Conservation (phyloP, 78 protist genomes). For the Isochrysis galbana region DNA sequence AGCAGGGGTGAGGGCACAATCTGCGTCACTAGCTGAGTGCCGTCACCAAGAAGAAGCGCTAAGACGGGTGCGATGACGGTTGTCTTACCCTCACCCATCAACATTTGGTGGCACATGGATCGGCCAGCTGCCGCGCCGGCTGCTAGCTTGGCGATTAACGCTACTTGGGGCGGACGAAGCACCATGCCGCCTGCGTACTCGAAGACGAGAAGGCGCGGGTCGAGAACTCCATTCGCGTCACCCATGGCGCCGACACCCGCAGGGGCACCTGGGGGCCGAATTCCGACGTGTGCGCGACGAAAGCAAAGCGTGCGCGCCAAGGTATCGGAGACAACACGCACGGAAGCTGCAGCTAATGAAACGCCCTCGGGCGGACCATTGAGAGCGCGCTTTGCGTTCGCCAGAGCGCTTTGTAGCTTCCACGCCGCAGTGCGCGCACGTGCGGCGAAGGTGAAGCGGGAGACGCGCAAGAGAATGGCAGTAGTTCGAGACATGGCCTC, state of each 20-base stretch:
- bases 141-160: background rate
- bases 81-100: constrained; percentile 86
- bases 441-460: background rate
- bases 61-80: constrained; percentile 74
- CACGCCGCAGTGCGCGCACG: background rate
- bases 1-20: constrained; percentile 19
- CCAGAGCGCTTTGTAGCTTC: background rate
- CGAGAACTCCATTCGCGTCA: background rate
- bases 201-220: constrained; percentile 36
- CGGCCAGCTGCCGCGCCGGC: background rate
- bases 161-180: constrained; percentile 28
- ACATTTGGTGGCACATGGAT: constrained; percentile 61
- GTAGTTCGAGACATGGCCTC: background rate
- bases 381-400: background rate
- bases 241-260: background rate
- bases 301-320: background rate
- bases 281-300: background rate
- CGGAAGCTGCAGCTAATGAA: background rate
- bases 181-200: constrained; percentile 21
- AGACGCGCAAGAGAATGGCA: background rate
- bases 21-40: background rate
- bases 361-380: background rate
- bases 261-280: background rate
- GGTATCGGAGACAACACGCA: background rate
- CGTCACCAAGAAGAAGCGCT: constrained; percentile 69